Percentiles rank a stretch among this genome's conserved stretches.
These are phyloP conservation scores for Ciborinia camelliae DNA, from an alignment of 2,329 filamentous ascomycete genomes.

Conservation along the genomic window DNA sequence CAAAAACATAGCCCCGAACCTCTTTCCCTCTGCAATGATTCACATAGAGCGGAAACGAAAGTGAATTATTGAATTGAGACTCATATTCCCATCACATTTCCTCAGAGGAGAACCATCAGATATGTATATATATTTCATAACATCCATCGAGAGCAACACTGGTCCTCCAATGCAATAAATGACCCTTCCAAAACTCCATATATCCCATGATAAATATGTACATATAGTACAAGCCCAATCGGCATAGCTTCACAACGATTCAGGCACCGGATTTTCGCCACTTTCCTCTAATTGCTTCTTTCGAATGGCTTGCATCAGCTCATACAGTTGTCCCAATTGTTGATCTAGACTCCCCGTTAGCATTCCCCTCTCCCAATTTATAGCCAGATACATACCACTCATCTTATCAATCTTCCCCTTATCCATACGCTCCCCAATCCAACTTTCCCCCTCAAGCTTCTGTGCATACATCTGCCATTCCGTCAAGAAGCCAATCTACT, in stretches of 20 bases:
- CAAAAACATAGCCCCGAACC: not conserved
- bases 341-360: slow-evolving; percentile 59
- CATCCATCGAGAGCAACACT: slow-evolving; percentile 15
- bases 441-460: slow-evolving; percentile 80
- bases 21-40: not conserved
- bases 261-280: not conserved
- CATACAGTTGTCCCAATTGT: slow-evolving; percentile 89
- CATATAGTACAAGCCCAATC: not conserved
- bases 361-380: not conserved
- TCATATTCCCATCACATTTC: not conserved
- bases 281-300: slow-evolving; percentile 34
- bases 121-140: not conserved
- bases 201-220: slow-evolving; percentile 15
- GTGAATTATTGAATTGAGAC: not conserved
- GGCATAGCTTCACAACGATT: slow-evolving; percentile 12
- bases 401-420: slow-evolving; percentile 82
- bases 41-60: not conserved
- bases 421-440: slow-evolving; percentile 83
- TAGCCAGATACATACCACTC: slow-evolving; percentile 64
- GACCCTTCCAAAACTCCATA: not conserved
- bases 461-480: slow-evolving; percentile 98
- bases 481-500: slow-evolving; percentile 85
- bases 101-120: not conserved
- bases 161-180: slow-evolving; percentile 7
- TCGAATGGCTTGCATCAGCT: slow-evolving; percentile 81